phyloP scores from a whole-genome alignment of 1,139 yeast genomes.

The Saccharomyces hybrid region DNA sequence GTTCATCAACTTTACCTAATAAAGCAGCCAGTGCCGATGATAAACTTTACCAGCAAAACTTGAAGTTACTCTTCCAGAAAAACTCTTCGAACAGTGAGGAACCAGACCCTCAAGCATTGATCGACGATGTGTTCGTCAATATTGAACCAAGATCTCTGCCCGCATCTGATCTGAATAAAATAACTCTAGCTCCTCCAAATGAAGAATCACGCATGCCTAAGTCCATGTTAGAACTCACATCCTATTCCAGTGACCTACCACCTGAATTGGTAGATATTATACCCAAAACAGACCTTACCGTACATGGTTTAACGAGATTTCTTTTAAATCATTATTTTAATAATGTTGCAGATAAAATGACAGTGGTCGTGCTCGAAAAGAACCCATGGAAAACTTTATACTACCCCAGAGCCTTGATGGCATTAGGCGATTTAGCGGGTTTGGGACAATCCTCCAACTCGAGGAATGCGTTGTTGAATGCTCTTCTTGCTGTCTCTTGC shows the following conservation, averaged over 20 bases:
- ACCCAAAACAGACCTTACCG: constrained; percentile 54
- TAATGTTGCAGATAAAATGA: constrained; percentile 80
- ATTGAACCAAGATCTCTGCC: neutral
- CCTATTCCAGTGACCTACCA: constrained; percentile 6
- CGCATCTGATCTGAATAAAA: constrained; percentile 11
- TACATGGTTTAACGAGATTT: constrained; percentile 61
- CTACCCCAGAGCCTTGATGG: constrained; percentile 73
- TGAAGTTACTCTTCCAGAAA: constrained; percentile 12
- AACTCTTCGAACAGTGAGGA: constrained; percentile 1
- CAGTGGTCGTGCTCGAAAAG: constrained; percentile 64
- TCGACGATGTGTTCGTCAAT: neutral
- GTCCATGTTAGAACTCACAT: constrained; percentile 30
- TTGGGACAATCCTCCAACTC: constrained; percentile 71
- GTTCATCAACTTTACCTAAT: neutral
- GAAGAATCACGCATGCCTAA: constrained; percentile 32
- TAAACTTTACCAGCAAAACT: neutral
- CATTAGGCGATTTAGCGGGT: constrained; percentile 67
- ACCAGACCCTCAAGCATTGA: neutral
- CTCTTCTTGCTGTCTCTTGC: constrained; percentile 73
- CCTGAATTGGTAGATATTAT: constrained; percentile 29
- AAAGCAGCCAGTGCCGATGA: neutral
- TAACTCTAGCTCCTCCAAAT: constrained; percentile 14
- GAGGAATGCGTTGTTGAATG: constrained; percentile 69
- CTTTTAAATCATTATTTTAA: constrained; percentile 67
- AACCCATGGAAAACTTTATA: constrained; percentile 86